Conservation (phyloP, 805 yeast genomes). For the Myxozyma sirexii region DNA sequence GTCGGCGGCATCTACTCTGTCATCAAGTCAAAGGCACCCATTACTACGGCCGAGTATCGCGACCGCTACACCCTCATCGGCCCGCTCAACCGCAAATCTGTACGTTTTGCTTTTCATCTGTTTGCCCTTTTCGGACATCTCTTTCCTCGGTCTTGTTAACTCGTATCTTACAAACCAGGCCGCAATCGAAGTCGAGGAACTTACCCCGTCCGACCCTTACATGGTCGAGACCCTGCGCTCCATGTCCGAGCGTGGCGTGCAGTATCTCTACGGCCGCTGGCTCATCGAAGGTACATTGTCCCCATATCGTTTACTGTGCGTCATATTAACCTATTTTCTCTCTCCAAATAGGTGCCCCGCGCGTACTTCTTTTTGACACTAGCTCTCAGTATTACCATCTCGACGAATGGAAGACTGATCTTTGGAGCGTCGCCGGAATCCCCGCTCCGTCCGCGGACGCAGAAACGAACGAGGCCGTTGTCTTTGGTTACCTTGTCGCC, state of each 20-base stretch:
- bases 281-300: conserved; percentile 62
- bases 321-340: not conserved
- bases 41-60: conserved; percentile 89
- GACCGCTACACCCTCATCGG: conserved; percentile 86
- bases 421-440: conserved; percentile 89
- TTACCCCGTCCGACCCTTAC: conserved; percentile 51
- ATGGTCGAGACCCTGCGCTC: conserved; percentile 68
- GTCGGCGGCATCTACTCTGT: conserved; percentile 99
- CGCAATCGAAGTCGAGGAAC: conserved; percentile 75
- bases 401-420: conserved; percentile 91
- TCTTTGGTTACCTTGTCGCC: conserved; percentile 89
- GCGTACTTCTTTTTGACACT: conserved; percentile 85
- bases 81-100: conserved; percentile 66
- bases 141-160: not conserved
- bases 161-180: conserved; percentile 48
- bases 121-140: not conserved
- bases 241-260: conserved; percentile 81
- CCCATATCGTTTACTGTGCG: not conserved
- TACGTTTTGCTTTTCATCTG: conserved; percentile 3
- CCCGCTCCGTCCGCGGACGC: conserved; percentile 89
- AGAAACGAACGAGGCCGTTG: conserved; percentile 90
- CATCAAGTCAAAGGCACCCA: conserved; percentile 93
- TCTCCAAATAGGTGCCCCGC: conserved; percentile 70
- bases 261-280: conserved; percentile 91
- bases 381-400: conserved; percentile 68